These are phyloP conservation scores for Plasmopara halstedii DNA, from an alignment of 352 stramenopile species.

Conservation along the genomic window DNA sequence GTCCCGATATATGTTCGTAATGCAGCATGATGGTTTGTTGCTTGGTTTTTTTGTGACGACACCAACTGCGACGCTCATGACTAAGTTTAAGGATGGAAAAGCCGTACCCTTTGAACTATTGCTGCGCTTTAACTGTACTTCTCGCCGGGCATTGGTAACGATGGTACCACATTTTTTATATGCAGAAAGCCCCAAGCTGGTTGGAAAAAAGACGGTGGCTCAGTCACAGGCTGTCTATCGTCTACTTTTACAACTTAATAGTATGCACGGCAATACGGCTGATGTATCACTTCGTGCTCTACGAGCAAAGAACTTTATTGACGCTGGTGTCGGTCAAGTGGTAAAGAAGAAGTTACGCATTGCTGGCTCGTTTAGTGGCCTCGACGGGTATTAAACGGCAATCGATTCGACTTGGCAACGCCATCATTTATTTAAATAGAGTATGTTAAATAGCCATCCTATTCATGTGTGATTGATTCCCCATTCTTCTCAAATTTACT, in stretches of 20 bases:
- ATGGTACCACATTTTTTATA: conserved; percentile 45
- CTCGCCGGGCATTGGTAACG: conserved; percentile 13
- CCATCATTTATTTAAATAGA: too few species aligned
- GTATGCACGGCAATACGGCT: conserved; percentile 25
- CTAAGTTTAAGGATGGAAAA: conserved; percentile 34
- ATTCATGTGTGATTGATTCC: too few species aligned
- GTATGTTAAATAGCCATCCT: too few species aligned
- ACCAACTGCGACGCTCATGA: conserved; percentile 45
- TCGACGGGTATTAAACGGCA: conserved; percentile 23
- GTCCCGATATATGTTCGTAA: conserved; percentile 57
- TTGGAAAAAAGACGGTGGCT: conserved; percentile 27
- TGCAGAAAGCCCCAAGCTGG: conserved; percentile 54
- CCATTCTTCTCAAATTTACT: too few species aligned
- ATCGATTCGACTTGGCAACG: too few species aligned
- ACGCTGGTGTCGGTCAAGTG: conserved; percentile 38
- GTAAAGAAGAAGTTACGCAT: conserved; percentile 38
- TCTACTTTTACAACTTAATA: conserved; percentile 53
- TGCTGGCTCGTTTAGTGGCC: conserved; percentile 20
- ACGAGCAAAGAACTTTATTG: conserved; percentile 59
- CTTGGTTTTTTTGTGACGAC: conserved; percentile 50
- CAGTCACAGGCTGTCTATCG: conserved; percentile 47
- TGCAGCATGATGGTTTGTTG: conserved; percentile 55
- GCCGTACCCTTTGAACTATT: conserved; percentile 47
- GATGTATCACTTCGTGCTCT: conserved; percentile 60
- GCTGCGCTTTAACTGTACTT: conserved; percentile 36